Evolutionary conservation across 2,329 filamentous ascomycete species (phyloP), one percentile per base, ranked within the genome.

Genomic region (Paecilomyces niveus): DNA sequence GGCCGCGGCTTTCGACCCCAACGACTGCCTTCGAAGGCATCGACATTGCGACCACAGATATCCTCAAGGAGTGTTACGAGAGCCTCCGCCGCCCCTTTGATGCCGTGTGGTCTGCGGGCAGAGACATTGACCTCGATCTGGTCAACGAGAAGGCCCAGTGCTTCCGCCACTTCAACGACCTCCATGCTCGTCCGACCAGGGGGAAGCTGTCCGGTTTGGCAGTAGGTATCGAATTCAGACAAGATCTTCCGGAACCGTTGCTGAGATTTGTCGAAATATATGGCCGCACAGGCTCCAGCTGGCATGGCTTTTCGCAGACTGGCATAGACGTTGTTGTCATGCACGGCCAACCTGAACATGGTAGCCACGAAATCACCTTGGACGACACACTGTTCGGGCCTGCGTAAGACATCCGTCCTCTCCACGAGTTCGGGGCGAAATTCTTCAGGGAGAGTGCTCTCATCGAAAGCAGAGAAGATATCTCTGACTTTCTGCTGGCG

Each of bases 341-440:
- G 73, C 13, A 77, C 70, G 3, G 76, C 76, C 4, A 78, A 72
- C 24, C 75, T 70, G 62, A 79, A 77, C 59, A 79, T 69, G 2
- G 77, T 80, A 15, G 74, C 75, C 56, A 74, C 72, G 11, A 80
- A 70, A 59, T 78, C 76, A 2, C 73, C 74, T 58, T 75, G 76
- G 15, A 78, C 73, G 15, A 78, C 74, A 60, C 76, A 77, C 55
- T 78, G 71, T 54, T 76, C 74, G 11, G 72, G 67, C 4, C 72
- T 72, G 53, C 70, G 69, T 10, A 64, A 59, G 18, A 72, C 66
- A 15, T 65, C 65, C 3, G 68, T 67, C 24, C 69, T 70, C 52
- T 75, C 73, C 39, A 68, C 67, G n/a, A 77, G 65, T 53, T 79
- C 74, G 8, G 60, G 67, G 13, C 71, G 70, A 61, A 75, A 77